Base-by-base conservation (phyloP, 2,329 filamentous ascomycete genomes). In the Lachnellula suecica region DNA sequence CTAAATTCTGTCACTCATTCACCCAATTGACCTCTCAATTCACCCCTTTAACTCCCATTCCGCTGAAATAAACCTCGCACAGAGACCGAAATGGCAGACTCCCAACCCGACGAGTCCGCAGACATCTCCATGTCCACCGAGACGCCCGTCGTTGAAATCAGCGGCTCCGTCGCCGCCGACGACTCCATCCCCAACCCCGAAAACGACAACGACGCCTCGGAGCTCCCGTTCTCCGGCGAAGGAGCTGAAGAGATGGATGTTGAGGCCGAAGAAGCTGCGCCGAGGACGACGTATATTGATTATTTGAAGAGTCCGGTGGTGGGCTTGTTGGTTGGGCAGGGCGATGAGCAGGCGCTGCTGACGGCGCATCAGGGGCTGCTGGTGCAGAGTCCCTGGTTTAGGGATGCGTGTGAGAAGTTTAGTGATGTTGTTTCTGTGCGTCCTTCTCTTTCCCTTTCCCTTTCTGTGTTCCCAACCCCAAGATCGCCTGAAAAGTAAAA, bases 321-420 rank as follows among this genome's bases (percentile, higher is more conserved):
- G 27, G 83, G 83, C 15, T 71, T 91, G 24, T 66, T 84, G n/a
- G 76, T 91, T 19, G 87, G 87, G 11, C 71, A 72, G 44, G 84
- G 78, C 51, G 81, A 83, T 4, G 69, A 72, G 2, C 77, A 81
- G 62, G 84, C 82, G 9, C 76, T 84, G 27, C 79, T 97, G 53
- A 85, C 83, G 22, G 90, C 90, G 6, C 92, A 97, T 70, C 87
- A 96, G 72, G 85, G 77, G 3, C 79, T 97, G 23, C 77, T 97
- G 31, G 66, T 74, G 10, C 80, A 85, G 67, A 93, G 89, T 40
- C 89, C 91, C 0, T 91, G 80, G 70, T 90, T 97, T 66, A 75
- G 77, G 10, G 79, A 84, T 20, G 75, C 80, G 6, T 84, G 85
- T 65, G 75, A 78, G 10, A 71, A 79, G 45, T 88, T 91, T 64